Percentiles rank a stretch among this genome's conserved stretches.
Conservation (phyloP, 129 eudicot species). For the Centella asiatica region DNA sequence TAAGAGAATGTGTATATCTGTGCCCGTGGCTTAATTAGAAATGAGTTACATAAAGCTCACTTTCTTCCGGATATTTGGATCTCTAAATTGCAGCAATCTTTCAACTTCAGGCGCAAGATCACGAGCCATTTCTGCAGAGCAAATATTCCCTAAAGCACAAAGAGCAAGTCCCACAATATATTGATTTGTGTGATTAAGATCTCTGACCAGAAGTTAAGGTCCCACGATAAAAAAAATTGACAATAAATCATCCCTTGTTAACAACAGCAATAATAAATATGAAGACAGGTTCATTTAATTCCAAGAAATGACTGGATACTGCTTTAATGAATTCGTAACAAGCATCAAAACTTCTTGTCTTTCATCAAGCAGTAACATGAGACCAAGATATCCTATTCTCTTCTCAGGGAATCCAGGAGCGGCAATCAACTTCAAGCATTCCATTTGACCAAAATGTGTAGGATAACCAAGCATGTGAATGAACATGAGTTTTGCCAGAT, state of each 20-base stretch:
- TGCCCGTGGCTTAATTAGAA: neutral
- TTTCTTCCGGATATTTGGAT: slow-evolving; percentile 97
- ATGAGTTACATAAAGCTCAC: slow-evolving; percentile 29
- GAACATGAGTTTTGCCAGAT: slow-evolving; percentile 99
- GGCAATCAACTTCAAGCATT: slow-evolving; percentile 92
- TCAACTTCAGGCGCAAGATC: slow-evolving; percentile 99
- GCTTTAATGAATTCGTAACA: slow-evolving; percentile 93
- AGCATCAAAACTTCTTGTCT: slow-evolving; percentile 99
- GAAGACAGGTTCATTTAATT: neutral
- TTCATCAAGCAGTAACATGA: slow-evolving; percentile 97
- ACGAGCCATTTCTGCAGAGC: slow-evolving; percentile 99
- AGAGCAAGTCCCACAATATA: slow-evolving; percentile 97
- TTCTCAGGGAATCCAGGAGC: slow-evolving; percentile 99
- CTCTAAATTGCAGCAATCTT: slow-evolving; percentile 84
- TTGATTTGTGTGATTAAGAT: slow-evolving; percentile 81
- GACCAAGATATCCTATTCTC: slow-evolving; percentile 98
- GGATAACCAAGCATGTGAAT: slow-evolving; percentile 99
- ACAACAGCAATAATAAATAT: neutral
- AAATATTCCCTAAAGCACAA: slow-evolving; percentile 92
- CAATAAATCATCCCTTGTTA: slow-evolving; percentile 4
- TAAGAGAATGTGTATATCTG: too few relatives aligned
- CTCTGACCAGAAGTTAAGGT: slow-evolving; percentile 55
- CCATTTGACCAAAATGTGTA: slow-evolving; percentile 99
- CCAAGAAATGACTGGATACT: slow-evolving; percentile 45
- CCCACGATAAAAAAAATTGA: neutral